Conservation (phyloP, 345 rosid genomes). For the Toxicodendron radicans region DNA sequence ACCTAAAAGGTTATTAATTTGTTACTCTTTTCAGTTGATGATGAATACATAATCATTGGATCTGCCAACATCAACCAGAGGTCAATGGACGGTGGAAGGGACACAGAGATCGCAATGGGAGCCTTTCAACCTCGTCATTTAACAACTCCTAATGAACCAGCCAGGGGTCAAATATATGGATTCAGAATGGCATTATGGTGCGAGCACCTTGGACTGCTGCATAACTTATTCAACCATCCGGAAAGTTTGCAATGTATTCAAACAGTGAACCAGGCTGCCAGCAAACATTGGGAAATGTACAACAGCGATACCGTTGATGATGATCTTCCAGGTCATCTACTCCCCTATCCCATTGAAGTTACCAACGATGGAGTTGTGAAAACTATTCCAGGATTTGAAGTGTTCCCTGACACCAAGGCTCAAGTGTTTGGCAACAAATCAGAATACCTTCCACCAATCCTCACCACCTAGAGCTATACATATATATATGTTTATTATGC, state of each 20-base stretch:
- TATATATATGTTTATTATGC: background rate
- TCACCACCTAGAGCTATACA: constrained; percentile 47
- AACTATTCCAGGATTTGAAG: constrained; percentile 29
- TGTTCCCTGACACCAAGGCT: constrained; percentile 79
- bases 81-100: constrained; percentile 86
- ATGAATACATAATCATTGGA: constrained; percentile 85
- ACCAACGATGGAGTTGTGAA: constrained; percentile 38
- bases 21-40: constrained; percentile 54
- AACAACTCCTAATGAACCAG: constrained; percentile 22
- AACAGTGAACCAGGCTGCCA: constrained; percentile 39
- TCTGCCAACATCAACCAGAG: constrained; percentile 93
- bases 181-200: constrained; percentile 70
- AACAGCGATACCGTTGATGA: constrained; percentile 15
- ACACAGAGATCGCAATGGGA: constrained; percentile 88
- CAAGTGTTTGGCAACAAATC: constrained; percentile 51
- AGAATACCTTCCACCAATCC: constrained; percentile 50
- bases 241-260: constrained; percentile 41
- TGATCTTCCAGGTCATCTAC: constrained; percentile 52
- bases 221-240: constrained; percentile 26
- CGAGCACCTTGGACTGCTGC: constrained; percentile 46
- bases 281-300: constrained; percentile 45
- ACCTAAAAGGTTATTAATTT: background rate
- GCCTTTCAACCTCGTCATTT: constrained; percentile 74
- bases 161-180: constrained; percentile 50
- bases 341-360: constrained; percentile 63